phyloP scores from a whole-genome alignment of 1,284 basidiomycete species.

The Apiotrichum mycotoxinovorans region DNA sequence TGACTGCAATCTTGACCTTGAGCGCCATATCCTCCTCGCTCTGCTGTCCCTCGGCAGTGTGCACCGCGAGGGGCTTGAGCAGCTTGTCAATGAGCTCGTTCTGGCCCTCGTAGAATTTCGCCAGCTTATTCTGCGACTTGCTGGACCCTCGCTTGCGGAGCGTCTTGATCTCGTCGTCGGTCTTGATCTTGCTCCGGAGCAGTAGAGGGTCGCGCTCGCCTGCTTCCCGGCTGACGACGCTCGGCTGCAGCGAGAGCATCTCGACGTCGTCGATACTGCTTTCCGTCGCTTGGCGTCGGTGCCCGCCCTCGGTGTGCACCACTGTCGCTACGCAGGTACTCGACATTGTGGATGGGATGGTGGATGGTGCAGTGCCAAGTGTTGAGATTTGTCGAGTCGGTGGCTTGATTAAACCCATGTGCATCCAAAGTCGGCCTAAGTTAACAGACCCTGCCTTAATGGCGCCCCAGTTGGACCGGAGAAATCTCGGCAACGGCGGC shows the following conservation, averaged over 20 bases:
- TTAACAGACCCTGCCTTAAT: too few relatives aligned
- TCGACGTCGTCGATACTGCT: conserved; percentile 31
- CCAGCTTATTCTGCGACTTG: conserved; percentile 41
- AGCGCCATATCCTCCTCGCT: conserved; percentile 35
- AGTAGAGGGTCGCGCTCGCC: conserved; percentile 51
- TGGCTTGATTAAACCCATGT: too few relatives aligned
- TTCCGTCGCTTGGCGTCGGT: neutral
- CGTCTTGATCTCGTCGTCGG: conserved; percentile 44
- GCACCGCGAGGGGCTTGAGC: conserved; percentile 81
- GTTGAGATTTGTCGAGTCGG: too few relatives aligned
- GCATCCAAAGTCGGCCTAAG: too few relatives aligned
- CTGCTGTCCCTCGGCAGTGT: conserved; percentile 34
- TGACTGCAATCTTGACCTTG: conserved; percentile 83
- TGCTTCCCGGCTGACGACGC: conserved; percentile 38
- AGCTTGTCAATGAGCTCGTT: conserved; percentile 81
- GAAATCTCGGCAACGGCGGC: too few relatives aligned
- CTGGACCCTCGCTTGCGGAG: conserved; percentile 20
- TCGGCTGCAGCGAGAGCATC: conserved; percentile 31
- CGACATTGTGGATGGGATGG: neutral
- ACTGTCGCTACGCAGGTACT: neutral
- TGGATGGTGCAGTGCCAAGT: too few relatives aligned
- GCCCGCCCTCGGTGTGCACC: neutral
- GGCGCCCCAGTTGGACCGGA: too few relatives aligned
- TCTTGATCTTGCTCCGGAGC: conserved; percentile 47
- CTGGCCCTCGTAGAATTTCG: conserved; percentile 70